Base-by-base conservation (phyloP, 352 stramenopile genomes). In the Phytophthora fragariae region DNA sequence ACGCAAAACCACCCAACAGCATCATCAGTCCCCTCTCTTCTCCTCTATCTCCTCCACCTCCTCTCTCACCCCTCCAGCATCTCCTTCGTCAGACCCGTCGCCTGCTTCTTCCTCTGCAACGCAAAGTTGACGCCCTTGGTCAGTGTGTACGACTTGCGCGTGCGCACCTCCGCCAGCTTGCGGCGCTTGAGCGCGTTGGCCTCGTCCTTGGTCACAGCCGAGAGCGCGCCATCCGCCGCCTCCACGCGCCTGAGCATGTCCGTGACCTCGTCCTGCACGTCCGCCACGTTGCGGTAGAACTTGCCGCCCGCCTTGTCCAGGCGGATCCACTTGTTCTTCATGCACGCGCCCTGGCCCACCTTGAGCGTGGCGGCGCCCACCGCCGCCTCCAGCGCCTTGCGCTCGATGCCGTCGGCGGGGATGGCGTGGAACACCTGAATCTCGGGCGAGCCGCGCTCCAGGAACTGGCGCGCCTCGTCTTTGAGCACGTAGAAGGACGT, bases 261-360 rank as follows among this genome's bases (percentile, higher is more conserved):
- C 44, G 90, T 88, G 7, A 91, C 78, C 10, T 89, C 84, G 74
- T 98, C 82, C 58, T 60, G 56, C 5, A 94, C 79, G 7, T 79
- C 57, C 9, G 92, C 86, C 7, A 90, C 86, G 60, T 89, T 92
- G 80, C 88, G 88, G 75, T 90, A 92, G 57, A 98, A 83, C 72
- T 97, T 96, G 21, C 84, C 88, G n/a, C 86, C 83, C 29, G 86
- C 84, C 71, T 97, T 97, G 81, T 99, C 93, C 65, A 99, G 93
- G 59, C 94, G 92, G 62, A 99, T 92, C 97, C 97, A 99, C 74
- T 98, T 98, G 84, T 99, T 98, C 85, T 99, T 99, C 94, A 99
- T 99, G 79, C 92, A 98, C 71, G 94, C 97, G 63, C 95, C 95
- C 75, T 99, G 95, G 11, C 97, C 98, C 76, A 99, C 95, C 76